Conservation (phyloP, 441 rosid species). For the Bruguiera hainesii region DNA sequence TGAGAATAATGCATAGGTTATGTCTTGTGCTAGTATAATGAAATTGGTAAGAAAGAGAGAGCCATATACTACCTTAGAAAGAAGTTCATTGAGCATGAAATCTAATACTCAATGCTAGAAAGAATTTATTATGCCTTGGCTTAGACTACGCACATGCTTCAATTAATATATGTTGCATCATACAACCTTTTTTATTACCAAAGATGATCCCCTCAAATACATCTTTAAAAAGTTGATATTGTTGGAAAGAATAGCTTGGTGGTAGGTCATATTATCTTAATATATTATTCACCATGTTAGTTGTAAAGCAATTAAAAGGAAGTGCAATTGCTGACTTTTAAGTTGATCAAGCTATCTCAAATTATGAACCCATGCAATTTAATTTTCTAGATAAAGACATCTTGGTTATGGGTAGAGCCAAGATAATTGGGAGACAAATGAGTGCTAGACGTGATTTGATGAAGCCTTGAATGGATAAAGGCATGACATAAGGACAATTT, state of each 20-base stretch:
- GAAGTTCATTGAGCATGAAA: not conserved
- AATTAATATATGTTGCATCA: not conserved
- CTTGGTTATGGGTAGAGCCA: rapidly evolving
- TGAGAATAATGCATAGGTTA: not conserved
- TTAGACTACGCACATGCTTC: not conserved
- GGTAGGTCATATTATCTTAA: not conserved
- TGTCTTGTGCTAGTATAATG: not conserved
- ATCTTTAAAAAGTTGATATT: not conserved
- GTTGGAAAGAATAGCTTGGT: not conserved
- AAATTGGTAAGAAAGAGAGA: not conserved
- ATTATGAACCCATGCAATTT: not conserved
- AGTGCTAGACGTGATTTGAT: not conserved
- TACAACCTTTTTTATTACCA: not conserved
- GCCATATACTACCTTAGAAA: conserved; percentile 4
- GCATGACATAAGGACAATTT: too few relatives aligned
- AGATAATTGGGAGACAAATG: not conserved
- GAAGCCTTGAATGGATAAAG: not conserved
- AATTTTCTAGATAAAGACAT: not conserved
- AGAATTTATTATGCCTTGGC: not conserved
- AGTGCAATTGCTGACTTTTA: not conserved
- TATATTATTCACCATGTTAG: not conserved
- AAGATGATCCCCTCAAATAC: not conserved
- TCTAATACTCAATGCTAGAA: not conserved
- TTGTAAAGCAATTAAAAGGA: not conserved
- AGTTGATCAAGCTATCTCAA: too few relatives aligned